Evolutionary conservation across 768 basidiomycete genomes (phyloP).

Genomic region (Leccinum disarticulatum): DNA sequence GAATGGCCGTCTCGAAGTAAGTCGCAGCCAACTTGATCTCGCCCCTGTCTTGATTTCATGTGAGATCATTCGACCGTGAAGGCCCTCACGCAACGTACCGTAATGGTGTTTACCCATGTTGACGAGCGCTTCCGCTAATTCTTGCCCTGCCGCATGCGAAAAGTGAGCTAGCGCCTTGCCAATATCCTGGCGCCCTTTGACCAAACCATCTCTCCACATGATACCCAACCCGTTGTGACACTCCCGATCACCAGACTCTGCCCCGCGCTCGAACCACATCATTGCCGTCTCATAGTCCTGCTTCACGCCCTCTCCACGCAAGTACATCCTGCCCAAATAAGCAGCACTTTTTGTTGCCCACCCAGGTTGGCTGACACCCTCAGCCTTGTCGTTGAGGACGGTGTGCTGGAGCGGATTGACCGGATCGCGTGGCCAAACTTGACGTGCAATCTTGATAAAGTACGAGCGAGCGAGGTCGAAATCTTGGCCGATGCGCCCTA

Average conservation of each 20-base stretch:
- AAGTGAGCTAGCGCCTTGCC: constrained; percentile 70
- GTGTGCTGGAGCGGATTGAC: constrained; percentile 48
- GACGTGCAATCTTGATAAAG: constrained; percentile 80
- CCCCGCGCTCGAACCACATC: constrained; percentile 94
- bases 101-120: constrained; percentile 84
- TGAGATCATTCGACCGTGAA: constrained; percentile 6
- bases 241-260: constrained; percentile 79
- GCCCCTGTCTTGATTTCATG: constrained; percentile 51
- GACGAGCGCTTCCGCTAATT: constrained; percentile 90
- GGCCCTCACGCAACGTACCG: constrained; percentile 36
- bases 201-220: constrained; percentile 86
- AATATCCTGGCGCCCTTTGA: constrained; percentile 65
- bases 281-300: constrained; percentile 72
- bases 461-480: constrained; percentile 76
- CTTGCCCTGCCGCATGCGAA: constrained; percentile 75
- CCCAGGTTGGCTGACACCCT: constrained; percentile 50
- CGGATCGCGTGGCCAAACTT: constrained; percentile 86
- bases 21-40: constrained; percentile 66
- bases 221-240: constrained; percentile 89
- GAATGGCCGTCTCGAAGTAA: constrained; percentile 82
- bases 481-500: constrained; percentile 82
- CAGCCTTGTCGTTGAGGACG: constrained; percentile 46
- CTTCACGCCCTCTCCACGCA: constrained; percentile 90
- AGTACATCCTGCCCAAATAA: constrained; percentile 90
- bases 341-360: constrained; percentile 79